Percentiles rank a stretch among this genome's conserved stretches.
Conservation (phyloP, 345 rosid species). For the Rhodamnia rubescens region DNA sequence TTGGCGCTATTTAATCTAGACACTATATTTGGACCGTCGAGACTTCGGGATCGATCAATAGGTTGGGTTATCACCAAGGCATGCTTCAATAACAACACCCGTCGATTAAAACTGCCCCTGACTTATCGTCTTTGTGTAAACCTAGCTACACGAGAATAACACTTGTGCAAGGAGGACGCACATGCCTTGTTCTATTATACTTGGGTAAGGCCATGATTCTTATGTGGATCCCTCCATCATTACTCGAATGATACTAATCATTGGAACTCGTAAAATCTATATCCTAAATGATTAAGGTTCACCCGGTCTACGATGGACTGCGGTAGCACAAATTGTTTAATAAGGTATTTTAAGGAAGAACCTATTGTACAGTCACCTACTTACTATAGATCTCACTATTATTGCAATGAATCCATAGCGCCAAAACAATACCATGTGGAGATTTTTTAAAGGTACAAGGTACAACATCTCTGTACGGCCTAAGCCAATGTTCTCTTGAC, state of each 20-base stretch:
- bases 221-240: not conserved
- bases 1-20: not conserved
- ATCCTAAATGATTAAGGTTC: not conserved
- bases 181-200: not conserved
- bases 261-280: not conserved
- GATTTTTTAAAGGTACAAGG: not conserved
- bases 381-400: not conserved
- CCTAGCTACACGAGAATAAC: not conserved
- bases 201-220: not conserved
- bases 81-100: not conserved
- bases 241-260: not conserved
- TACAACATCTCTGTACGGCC: not conserved
- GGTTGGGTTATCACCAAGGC: not conserved
- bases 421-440: not conserved
- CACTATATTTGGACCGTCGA: not conserved
- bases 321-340: not conserved
- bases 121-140: not conserved
- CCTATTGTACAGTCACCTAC: not conserved
- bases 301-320: not conserved
- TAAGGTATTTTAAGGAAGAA: not conserved
- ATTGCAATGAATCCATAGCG: not conserved
- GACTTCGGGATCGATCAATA: not conserved
- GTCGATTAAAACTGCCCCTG: accelerated
- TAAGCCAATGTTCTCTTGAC: not conserved
- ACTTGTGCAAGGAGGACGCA: not conserved